Base-by-base conservation (phyloP, 176 grass and related monocot species). In the Phoenix roebelenii region DNA sequence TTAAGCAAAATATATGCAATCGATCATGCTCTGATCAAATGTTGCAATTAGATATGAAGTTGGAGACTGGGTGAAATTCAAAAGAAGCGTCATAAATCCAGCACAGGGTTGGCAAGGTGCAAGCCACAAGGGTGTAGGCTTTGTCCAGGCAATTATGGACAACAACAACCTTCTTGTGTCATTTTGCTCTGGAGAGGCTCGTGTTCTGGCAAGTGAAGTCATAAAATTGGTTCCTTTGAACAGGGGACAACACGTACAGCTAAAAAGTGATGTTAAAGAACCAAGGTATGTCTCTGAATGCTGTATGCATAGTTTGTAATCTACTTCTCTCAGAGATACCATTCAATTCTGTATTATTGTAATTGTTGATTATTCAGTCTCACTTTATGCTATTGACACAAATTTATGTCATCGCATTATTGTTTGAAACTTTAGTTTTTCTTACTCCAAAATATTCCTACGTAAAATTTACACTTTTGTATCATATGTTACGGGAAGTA, bases 131-230 rank as follows among this genome's bases (percentile, higher is more conserved):
- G 93, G 88, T 57, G 77, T 98, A 75, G 94, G 94, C 61, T 98
- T 98, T 85, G 88, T 98, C 52, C 88, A 93, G 64, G 82, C 72
- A 79, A 53, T 98, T 54, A 69, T 73, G 25, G 85, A 86, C 61
- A 66, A 71, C 59, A 79, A 92, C 23, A 78, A 75, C 35, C 88
- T 98, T 80, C 23, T 83, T 61, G 80, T 98, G 32, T 98, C 87
- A 68, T 98, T 98, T 78, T 98, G 94, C 83, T 81, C 94, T 55
- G 94, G 94, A 70, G 88, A 98, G 79, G 88, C 88, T n/a, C 77
- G 17, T 52, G 88, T 93, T 81, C 83, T 92, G 67, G 63, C 80
- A 61, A 85, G 63, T 61, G 94, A 98, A 85, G 82, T 98, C 61
- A 83, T 98, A 54, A 93, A 98, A 78, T 77, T 98, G 28, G 92